These are phyloP conservation scores for Talaromyces sp. DNA, from an alignment of 2,329 filamentous ascomycete genomes.

Conservation along the genomic window DNA sequence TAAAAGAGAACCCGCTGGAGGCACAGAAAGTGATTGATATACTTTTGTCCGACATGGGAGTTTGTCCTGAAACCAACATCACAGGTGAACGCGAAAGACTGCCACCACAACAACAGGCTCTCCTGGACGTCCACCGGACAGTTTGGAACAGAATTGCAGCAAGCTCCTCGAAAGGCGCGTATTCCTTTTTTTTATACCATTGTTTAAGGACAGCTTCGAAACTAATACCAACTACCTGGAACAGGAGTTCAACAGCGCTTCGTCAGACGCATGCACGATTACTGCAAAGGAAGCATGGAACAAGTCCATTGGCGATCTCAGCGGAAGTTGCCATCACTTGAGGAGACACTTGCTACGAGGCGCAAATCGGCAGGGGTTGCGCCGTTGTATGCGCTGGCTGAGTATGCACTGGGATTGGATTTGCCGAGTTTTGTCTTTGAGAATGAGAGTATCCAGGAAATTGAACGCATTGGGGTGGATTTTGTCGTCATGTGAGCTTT, in stretches of 20 bases:
- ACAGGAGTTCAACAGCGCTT: conserved; percentile 13
- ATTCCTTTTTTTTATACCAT: neutral
- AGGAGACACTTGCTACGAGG: conserved; percentile 15
- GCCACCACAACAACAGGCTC: conserved; percentile 12
- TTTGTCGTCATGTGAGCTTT: conserved; percentile 15
- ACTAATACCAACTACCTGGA: neutral
- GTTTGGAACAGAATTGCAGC: conserved; percentile 20
- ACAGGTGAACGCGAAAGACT: neutral
- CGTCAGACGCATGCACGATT: conserved; percentile 13
- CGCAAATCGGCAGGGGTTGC: conserved; percentile 16
- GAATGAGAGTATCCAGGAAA: conserved; percentile 13
- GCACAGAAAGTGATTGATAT: conserved; percentile 19
- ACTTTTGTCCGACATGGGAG: conserved; percentile 15
- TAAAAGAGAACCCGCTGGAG: conserved; percentile 17
- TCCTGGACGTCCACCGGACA: conserved; percentile 23
- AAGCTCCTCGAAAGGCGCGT: neutral
- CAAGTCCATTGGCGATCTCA: conserved; percentile 14
- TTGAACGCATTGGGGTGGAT: conserved; percentile 16
- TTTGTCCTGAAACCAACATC: neutral
- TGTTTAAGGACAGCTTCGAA: neutral
- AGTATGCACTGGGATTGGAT: conserved; percentile 14
- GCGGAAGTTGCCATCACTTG: conserved; percentile 10
- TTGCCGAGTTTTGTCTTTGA: conserved; percentile 17
- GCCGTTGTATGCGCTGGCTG: conserved; percentile 18
- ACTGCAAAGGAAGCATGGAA: conserved; percentile 13